A percentile compares a stretch with the other conserved stretches of the same genome.
Evolutionary conservation across 441 rosid genomes (phyloP).

Genomic region (Bocquillonia castaneifolia): DNA sequence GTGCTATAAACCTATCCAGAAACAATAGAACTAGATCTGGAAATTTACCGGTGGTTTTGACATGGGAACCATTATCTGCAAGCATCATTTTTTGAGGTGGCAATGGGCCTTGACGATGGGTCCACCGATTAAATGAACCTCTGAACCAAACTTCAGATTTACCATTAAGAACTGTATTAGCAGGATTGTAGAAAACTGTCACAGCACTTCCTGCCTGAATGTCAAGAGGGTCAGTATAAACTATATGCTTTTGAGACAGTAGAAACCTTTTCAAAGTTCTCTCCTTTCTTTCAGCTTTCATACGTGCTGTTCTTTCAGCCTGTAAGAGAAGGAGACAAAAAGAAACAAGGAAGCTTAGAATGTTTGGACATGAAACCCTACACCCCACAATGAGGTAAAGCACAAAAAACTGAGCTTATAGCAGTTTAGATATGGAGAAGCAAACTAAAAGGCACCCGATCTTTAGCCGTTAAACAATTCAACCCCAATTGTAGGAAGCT

Average conservation of each 20-base stretch:
- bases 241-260: conserved; percentile 76
- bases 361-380: conserved; percentile 8
- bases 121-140: conserved; percentile 93
- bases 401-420: conserved; percentile 13
- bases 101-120: conserved; percentile 65
- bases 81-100: conserved; percentile 81
- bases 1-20: background rate
- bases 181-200: conserved; percentile 75
- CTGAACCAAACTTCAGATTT: conserved; percentile 89
- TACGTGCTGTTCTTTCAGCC: conserved; percentile 58
- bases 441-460: background rate
- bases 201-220: conserved; percentile 68
- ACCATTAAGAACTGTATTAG: conserved; percentile 72
- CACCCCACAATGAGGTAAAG: conserved; percentile 6
- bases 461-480: conserved; percentile 4
- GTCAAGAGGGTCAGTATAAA: conserved; percentile 82
- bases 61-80: conserved; percentile 47
- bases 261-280: conserved; percentile 68
- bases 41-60: conserved; percentile 59
- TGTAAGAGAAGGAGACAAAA: conserved; percentile 34
- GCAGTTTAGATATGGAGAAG: conserved; percentile 13
- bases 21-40: conserved; percentile 5
- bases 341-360: conserved; percentile 9
- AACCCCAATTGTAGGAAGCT: background rate
- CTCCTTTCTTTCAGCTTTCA: conserved; percentile 78